These are phyloP conservation scores for Fusarium zealandicum DNA, from an alignment of 2,329 filamentous ascomycete species.

Conservation along the genomic window DNA sequence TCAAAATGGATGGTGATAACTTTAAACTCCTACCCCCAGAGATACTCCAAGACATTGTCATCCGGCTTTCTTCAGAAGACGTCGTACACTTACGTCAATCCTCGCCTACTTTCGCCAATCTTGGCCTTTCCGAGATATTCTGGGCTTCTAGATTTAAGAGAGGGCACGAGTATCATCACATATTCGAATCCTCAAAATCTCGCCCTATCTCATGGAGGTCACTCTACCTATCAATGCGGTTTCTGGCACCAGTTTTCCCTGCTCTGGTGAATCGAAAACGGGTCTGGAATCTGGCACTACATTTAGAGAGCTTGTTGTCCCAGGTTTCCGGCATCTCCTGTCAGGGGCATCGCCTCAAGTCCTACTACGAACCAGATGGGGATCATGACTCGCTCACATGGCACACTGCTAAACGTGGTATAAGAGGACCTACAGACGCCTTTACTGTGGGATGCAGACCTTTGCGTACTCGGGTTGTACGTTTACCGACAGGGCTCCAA, in stretches of 20 bases:
- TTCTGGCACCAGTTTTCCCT: neutral
- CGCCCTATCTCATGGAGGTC: conserved; percentile 14
- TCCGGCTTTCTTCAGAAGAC: conserved; percentile 1
- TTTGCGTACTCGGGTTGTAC: neutral
- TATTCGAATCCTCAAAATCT: conserved; percentile 8
- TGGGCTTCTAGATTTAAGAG: conserved; percentile 20
- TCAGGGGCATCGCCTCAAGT: neutral
- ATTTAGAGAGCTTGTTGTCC: neutral
- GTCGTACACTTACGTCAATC: conserved; percentile 1
- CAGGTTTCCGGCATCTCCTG: conserved; percentile 6
- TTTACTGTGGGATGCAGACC: conserved; percentile 1
- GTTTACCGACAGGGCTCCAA: neutral
- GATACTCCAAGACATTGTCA: conserved; percentile 7
- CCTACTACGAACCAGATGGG: neutral
- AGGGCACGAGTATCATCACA: conserved; percentile 16
- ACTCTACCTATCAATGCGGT: conserved; percentile 1
- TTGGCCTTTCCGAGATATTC: conserved; percentile 11
- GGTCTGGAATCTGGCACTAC: conserved; percentile 6
- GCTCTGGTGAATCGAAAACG: conserved; percentile 9
- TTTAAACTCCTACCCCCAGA: conserved; percentile 8
- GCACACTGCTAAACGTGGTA: conserved; percentile 4
- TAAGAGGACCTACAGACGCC: neutral
- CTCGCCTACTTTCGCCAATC: neutral
- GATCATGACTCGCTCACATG: neutral
- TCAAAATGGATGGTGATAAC: neutral